Conservation (phyloP, 257 asterid species). For the Handroanthus guayacan region DNA sequence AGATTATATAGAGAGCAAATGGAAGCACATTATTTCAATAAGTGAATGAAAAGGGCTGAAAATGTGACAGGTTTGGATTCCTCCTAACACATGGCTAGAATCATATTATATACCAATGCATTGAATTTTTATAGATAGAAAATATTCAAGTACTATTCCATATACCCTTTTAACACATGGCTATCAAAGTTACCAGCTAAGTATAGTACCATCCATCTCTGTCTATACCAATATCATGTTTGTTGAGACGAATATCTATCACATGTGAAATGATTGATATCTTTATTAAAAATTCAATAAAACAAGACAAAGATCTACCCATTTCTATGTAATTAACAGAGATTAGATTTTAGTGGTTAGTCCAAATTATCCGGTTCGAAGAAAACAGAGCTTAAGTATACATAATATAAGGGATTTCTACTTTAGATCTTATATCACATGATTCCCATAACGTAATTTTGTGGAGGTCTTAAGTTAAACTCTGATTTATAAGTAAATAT, state of each 20-base stretch:
- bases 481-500: background rate
- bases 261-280: slow-evolving; percentile 54
- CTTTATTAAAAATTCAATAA: slow-evolving; percentile 5
- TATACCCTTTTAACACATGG: slow-evolving; percentile 33
- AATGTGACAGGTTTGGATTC: slow-evolving; percentile 45
- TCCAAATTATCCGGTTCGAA: slow-evolving; percentile 38
- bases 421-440: slow-evolving; percentile 28
- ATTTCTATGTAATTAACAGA: slow-evolving; percentile 28
- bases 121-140: slow-evolving; percentile 27
- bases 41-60: slow-evolving; percentile 35
- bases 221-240: slow-evolving; percentile 29
- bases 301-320: slow-evolving; percentile 41
- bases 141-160: slow-evolving; percentile 16
- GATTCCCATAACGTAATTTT: background rate
- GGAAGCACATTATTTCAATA: background rate
- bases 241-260: slow-evolving; percentile 30
- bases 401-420: background rate
- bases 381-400: slow-evolving; percentile 22
- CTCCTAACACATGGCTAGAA: slow-evolving; percentile 60
- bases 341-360: slow-evolving; percentile 40
- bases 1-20: slow-evolving; percentile 27
- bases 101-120: slow-evolving; percentile 40
- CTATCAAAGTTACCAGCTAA: slow-evolving; percentile 37
- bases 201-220: slow-evolving; percentile 9
- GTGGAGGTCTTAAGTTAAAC: background rate